Evolutionary conservation across 1,284 basidiomycete species (phyloP), one percentile per base, ranked within the genome.

Genomic region (Pseudozyma tsukubaensis): DNA sequence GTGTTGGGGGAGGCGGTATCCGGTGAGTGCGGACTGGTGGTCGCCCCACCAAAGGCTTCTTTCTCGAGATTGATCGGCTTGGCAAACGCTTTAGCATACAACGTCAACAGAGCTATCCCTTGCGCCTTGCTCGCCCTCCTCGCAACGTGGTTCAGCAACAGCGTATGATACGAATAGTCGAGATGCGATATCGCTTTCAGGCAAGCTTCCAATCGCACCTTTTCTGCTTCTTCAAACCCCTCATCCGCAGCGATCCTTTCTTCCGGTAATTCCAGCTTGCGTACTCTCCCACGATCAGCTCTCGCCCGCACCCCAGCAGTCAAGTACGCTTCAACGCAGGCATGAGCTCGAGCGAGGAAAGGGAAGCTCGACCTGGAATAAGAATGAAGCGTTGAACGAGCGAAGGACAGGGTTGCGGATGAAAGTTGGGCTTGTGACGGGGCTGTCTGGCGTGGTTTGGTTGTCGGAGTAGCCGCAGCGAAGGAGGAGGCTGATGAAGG

Each of bases 101-200:
- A 88, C 0, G 94, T 93, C 35, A 99, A 89, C 40, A 98, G 89
- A 1, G 96, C 97, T 8, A 94, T 91, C 0, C 97, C 96, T 85
- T 99, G 97, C 2, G 94, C 89, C 68, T 89, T 91, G 18, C 93
- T 95, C 18, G 96, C 94, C 16, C 97, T 88, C 34, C 92, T 87
- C 2, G 92, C 89, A 65, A 97, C 91, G 82, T 96, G 93, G 79
- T 95, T 97, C 47, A 97, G 89, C 0, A 92, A 91, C 87, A 93
- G 92, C 10, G 89, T 85, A 55, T 98, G 93, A 85, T 94, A 94
- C 21, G 92, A 86, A 12, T 88, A 86, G 79, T 98, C 95, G 29
- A 96, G 85, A 24, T 37, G 32, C 0, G 63, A 39, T 1, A 83
- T 58, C 2, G 29, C 12, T 0, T 21, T 9, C 9, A 79, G 11